Evolutionary conservation across 257 asterid species (phyloP).

Genomic region (Solanum tarijense): DNA sequence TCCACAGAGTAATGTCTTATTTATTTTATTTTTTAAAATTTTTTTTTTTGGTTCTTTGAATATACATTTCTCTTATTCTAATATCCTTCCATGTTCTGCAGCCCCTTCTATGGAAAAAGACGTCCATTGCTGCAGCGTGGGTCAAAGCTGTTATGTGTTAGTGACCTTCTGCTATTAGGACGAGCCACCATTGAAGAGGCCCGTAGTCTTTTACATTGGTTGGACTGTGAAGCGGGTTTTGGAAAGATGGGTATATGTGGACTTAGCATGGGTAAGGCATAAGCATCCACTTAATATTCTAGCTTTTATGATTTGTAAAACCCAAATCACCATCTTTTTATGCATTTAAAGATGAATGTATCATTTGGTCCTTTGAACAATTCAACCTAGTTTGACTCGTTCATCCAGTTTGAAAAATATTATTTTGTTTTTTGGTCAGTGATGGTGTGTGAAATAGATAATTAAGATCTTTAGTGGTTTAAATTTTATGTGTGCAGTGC

Average conservation of each 20-base stretch:
- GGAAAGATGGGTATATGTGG: conserved; percentile 98
- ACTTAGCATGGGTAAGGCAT: conserved; percentile 86
- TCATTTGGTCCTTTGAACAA: not conserved
- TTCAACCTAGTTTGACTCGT: not conserved
- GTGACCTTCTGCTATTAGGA: conserved; percentile 87
- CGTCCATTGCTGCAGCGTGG: conserved; percentile 86
- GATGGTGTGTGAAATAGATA: not conserved
- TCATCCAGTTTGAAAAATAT: not conserved
- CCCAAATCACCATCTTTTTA: not conserved
- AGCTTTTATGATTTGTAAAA: not conserved
- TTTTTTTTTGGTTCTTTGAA: not conserved
- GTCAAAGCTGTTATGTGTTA: conserved; percentile 88
- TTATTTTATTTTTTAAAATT: not conserved
- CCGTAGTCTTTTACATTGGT: conserved; percentile 78
- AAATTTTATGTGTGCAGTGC: not conserved
- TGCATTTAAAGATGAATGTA: not conserved
- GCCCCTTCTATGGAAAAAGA: conserved; percentile 95
- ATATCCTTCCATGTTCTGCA: conserved; percentile 14
- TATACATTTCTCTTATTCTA: not conserved
- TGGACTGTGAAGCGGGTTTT: conserved; percentile 73
- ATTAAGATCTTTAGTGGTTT: not conserved
- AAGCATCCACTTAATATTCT: not conserved
- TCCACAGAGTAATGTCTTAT: not conserved
- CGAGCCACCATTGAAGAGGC: conserved; percentile 95
- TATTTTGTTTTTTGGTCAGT: not conserved